Base-by-base conservation (phyloP, 305 asterid genomes). In the Euphrasia arctica region DNA sequence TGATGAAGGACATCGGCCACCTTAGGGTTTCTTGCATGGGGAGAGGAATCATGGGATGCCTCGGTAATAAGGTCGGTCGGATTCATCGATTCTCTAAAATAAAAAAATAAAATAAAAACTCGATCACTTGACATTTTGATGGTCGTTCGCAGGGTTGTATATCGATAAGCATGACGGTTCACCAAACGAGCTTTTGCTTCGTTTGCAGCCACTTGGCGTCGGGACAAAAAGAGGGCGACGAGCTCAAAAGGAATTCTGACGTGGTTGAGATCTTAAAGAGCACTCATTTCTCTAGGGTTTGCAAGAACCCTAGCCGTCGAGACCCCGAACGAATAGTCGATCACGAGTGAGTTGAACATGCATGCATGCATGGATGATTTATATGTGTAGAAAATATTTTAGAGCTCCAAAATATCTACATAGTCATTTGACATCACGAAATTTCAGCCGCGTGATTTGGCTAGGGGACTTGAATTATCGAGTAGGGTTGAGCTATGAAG, bases 191-290 rank as follows among this genome's bases (percentile, higher is more conserved):
- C 77, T 78, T 91, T 45, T 91, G 98, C 81, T 86, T 91, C 66
- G 87, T 91, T 4, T 89, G 98, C 64, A 86, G 92, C 76, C 98
- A 91, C 82, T 72, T 91, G 50, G 96, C 98, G 31, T 87, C 98
- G 0, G 98, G 98, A 42, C 96, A 91, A 74, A 91, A 87, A 68
- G 98, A 87, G 64, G 98, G 96, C 25, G 96, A 89, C 3, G 96
- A 89, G 75, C 60, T 86, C 0, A 81, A 65, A 73, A 71, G 96
- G 69, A 91, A 91, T 56, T 83, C 88, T 0, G 98, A 91, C 34
- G 96, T 89, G 31, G 72, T 79, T 2, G 95, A 91, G 72, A 91
- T 91, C 67, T 54, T 87, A 28, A 89, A 87, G 74, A 84, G 76
- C 68, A 81, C 84, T 27, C 77, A 75, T 4, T 91, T 89, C 63